Conservation (phyloP, 192 early-diverging fungal species). For the Coemansia interrupta region DNA sequence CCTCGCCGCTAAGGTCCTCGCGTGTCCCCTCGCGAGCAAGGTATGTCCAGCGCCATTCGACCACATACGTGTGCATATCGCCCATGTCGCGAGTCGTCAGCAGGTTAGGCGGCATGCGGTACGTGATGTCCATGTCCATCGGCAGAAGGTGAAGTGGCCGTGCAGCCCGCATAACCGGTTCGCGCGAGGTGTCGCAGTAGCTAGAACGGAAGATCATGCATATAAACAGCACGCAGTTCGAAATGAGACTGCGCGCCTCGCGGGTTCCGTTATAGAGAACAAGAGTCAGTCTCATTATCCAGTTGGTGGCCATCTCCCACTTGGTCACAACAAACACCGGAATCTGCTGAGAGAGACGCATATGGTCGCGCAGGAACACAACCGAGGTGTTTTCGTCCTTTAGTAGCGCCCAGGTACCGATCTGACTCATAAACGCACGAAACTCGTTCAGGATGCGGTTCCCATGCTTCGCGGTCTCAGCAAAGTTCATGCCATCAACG, state of each 20-base stretch:
- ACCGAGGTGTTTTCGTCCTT: conserved; percentile 30
- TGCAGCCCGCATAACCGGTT: conserved; percentile 35
- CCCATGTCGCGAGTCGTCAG: conserved; percentile 47
- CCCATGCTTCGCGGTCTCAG: conserved; percentile 31
- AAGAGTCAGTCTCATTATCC: conserved; percentile 46
- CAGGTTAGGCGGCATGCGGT: conserved; percentile 18
- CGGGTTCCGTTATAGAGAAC: conserved; percentile 42
- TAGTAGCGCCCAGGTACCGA: conserved; percentile 48
- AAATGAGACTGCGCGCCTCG: conserved; percentile 42
- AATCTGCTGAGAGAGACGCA: conserved; percentile 25
- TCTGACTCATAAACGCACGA: conserved; percentile 40
- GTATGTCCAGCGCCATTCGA: conserved; percentile 54
- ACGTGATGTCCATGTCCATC: conserved; percentile 27
- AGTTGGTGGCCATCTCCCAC: conserved; percentile 49
- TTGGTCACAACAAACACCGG: conserved; percentile 39
- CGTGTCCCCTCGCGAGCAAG: conserved; percentile 45
- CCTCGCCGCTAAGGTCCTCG: conserved; percentile 45
- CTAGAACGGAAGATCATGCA: conserved; percentile 31
- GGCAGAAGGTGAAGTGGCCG: conserved; percentile 50
- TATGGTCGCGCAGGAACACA: conserved; percentile 41
- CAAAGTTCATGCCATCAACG: conserved; percentile 45
- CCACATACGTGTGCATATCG: conserved; percentile 48
- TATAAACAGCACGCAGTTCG: conserved; percentile 39
- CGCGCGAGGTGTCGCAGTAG: conserved; percentile 21
- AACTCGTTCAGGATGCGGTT: conserved; percentile 40